A percentile compares a stretch with the other conserved stretches of the same genome.
These are phyloP conservation scores for Ceratocystis alfenasii DNA, from an alignment of 2,329 filamentous ascomycete species.

Conservation along the genomic window DNA sequence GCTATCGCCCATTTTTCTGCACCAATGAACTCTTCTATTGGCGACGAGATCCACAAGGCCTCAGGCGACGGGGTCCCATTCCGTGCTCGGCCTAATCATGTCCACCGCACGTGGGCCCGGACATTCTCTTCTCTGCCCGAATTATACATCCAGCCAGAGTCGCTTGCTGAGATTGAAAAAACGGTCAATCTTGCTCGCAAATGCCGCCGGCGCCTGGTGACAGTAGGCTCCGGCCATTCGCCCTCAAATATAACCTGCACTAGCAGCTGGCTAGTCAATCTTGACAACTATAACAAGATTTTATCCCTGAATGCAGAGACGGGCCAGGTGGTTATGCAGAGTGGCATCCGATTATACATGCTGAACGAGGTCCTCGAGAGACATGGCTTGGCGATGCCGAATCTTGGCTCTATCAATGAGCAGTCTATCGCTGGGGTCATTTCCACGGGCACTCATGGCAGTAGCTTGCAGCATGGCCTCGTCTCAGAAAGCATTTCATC, in stretches of 20 bases:
- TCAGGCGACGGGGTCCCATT: slow-evolving; percentile 47
- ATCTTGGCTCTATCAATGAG: slow-evolving; percentile 86
- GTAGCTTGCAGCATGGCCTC: slow-evolving; percentile 69
- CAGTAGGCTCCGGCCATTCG: slow-evolving; percentile 84
- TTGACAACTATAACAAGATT: slow-evolving; percentile 69
- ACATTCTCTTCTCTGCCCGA: slow-evolving; percentile 85
- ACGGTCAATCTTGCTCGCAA: slow-evolving; percentile 65
- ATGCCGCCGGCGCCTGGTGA: slow-evolving; percentile 70
- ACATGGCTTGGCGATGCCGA: slow-evolving; percentile 72
- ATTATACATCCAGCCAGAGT: slow-evolving; percentile 77
- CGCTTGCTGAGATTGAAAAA: slow-evolving; percentile 70
- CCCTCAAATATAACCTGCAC: slow-evolving; percentile 87
- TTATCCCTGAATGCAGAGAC: slow-evolving; percentile 55
- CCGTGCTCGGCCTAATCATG: slow-evolving; percentile 57
- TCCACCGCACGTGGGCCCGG: slow-evolving; percentile 87
- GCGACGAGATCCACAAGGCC: slow-evolving; percentile 18
- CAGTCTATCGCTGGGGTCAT: slow-evolving; percentile 91
- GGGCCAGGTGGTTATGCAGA: slow-evolving; percentile 62
- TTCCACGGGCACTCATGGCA: slow-evolving; percentile 86
- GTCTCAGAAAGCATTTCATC: slow-evolving; percentile 65
- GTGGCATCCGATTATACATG: slow-evolving; percentile 71
- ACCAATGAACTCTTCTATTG: slow-evolving; percentile 14
- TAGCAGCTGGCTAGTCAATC: slow-evolving; percentile 85
- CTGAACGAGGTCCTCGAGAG: slow-evolving; percentile 63
- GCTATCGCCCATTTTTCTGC: neutral